A percentile compares a stretch with the other conserved stretches of the same genome.
Conservation (phyloP, 1,139 yeast species). For the Lodderomyces parapsilosis region DNA sequence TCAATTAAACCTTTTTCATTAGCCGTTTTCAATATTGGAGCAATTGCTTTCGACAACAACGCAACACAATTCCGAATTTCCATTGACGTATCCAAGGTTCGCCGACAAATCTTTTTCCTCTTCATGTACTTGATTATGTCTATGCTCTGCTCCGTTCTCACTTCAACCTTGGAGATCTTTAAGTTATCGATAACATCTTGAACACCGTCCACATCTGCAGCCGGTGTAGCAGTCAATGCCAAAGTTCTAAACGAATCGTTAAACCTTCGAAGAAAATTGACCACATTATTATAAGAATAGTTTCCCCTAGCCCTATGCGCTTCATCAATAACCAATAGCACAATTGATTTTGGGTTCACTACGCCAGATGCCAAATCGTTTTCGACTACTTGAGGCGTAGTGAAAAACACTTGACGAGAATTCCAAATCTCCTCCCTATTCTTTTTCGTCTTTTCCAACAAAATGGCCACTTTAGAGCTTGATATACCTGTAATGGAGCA, state of each 20-base stretch:
- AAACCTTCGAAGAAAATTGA: slow-evolving; percentile 60
- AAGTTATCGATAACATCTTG: slow-evolving; percentile 79
- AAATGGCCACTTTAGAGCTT: slow-evolving; percentile 69
- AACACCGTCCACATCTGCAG: slow-evolving; percentile 81
- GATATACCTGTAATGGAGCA: slow-evolving; percentile 85
- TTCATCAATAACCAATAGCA: slow-evolving; percentile 85
- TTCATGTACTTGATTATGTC: slow-evolving; percentile 84
- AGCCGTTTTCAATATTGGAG: slow-evolving; percentile 65
- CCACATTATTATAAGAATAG: slow-evolving; percentile 84
- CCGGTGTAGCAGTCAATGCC: slow-evolving; percentile 96
- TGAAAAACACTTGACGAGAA: slow-evolving; percentile 75
- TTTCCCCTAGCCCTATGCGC: slow-evolving; percentile 93
- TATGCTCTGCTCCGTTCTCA: slow-evolving; percentile 79
- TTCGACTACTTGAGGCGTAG: slow-evolving; percentile 96
- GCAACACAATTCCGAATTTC: slow-evolving; percentile 56
- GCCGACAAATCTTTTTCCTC: slow-evolving; percentile 58
- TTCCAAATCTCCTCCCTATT: slow-evolving; percentile 77
- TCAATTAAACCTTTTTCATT: slow-evolving; percentile 62
- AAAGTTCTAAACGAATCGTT: slow-evolving; percentile 69
- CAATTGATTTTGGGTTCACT: slow-evolving; percentile 71
- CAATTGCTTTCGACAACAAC: slow-evolving; percentile 48
- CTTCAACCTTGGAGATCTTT: slow-evolving; percentile 72
- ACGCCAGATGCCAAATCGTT: slow-evolving; percentile 79
- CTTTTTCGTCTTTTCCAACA: slow-evolving; percentile 67
- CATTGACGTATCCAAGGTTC: slow-evolving; percentile 51